Evolutionary conservation across 208 protist genomes (phyloP), one percentile per base, ranked within the genome.

Genomic region (Wallacemonas rigidus): DNA sequence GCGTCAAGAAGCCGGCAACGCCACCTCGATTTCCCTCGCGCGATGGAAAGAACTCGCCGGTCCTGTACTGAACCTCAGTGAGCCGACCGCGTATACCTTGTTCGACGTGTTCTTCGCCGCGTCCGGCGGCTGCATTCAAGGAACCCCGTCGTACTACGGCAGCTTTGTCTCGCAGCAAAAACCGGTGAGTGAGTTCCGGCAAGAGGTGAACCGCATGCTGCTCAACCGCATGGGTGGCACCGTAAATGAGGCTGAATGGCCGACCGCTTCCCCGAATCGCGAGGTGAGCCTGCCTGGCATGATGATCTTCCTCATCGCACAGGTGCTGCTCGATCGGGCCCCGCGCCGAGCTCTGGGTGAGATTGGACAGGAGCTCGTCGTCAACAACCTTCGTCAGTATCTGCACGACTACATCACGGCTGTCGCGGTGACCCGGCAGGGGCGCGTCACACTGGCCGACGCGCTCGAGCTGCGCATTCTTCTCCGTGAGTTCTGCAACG

Each of bases 31-130:
- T 45, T 90, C 89, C 36, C 70, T 94, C 9, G 75, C 85, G 2
- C 87, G 76, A 65, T 97, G 93, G 90, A 84, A 85, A 45, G 87
- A 94, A 45, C 81, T 91, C 40, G 89, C 90, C 3, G 76, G 82
- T 14, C 88, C 71, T 39, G 71, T 91, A 15, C 75, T 97, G 7
- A 87, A 86, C 8, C 71, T 97, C 61, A 77, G 74, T 12, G 88
- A 89, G 67, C 62, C 77, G 0, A 84, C 86, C 17, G 90, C 93
- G 9, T 91, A 90, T 71, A 82, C 77, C 45, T 70, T 97, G 12
- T 97, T 97, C 70, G 93, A 97, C 76, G 89, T 95, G 14, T 93
- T 94, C 53, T 95, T 91, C 62, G 89, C 89, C 11, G 61, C 95
- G 17, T 94, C 86, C 38, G 89, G 90, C 6, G 89, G 87, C 67